A percentile compares a stretch with the other conserved stretches of the same genome.
Conservation (phyloP, 805 yeast genomes). For the Suhomyces prunicola region DNA sequence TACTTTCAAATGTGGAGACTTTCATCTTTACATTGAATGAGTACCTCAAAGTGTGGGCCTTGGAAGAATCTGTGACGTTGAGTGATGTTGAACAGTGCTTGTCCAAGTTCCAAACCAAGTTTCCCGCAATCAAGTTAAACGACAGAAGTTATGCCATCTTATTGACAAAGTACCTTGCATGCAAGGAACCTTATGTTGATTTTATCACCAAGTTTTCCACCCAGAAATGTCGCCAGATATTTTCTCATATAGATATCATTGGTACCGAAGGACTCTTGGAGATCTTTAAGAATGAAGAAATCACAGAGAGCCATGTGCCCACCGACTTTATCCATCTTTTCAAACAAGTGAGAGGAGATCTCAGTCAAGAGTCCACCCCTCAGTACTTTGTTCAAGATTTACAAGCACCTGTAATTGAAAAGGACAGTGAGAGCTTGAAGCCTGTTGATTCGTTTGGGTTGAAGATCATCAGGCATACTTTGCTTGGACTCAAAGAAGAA, state of each 20-base stretch:
- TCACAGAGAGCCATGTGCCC: slow-evolving; percentile 32
- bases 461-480: slow-evolving; percentile 72
- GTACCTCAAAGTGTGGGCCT: slow-evolving; percentile 47
- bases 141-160: slow-evolving; percentile 61
- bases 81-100: slow-evolving; percentile 45
- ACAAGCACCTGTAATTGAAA: slow-evolving; percentile 44
- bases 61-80: slow-evolving; percentile 37
- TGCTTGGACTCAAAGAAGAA: slow-evolving; percentile 43
- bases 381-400: slow-evolving; percentile 33
- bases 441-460: slow-evolving; percentile 78
- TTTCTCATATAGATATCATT: slow-evolving; percentile 51
- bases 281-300: slow-evolving; percentile 22
- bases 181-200: slow-evolving; percentile 8
- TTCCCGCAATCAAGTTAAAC: slow-evolving; percentile 33
- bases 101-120: slow-evolving; percentile 22
- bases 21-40: slow-evolving; percentile 68
- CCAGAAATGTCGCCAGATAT: slow-evolving; percentile 25
- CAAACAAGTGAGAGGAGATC: slow-evolving; percentile 20
- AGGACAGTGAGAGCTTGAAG: slow-evolving; percentile 51
- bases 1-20: slow-evolving; percentile 38
- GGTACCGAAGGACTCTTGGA: slow-evolving; percentile 46
- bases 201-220: slow-evolving; percentile 7
- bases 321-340: slow-evolving; percentile 29
- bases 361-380: slow-evolving; percentile 5
- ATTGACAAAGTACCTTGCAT: slow-evolving; percentile 37